phyloP scores from a whole-genome alignment of 1,284 basidiomycete species.

The Pterulicium gracile region DNA sequence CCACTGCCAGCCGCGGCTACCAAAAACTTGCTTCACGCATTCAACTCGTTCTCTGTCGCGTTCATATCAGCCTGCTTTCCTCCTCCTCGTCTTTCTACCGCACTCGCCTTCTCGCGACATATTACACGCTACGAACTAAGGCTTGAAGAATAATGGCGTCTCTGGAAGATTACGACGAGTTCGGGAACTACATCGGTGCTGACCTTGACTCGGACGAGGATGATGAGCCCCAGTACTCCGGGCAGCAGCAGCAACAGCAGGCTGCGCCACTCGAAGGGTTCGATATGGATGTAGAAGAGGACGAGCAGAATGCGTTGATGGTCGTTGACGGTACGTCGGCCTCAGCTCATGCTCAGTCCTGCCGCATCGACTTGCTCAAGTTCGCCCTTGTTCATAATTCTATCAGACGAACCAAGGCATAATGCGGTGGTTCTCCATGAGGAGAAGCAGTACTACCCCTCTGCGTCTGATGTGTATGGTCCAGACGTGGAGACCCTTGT shows the following conservation, averaged over 20 bases:
- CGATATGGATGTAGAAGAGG: slow-evolving; percentile 44
- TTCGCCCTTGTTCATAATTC: neutral
- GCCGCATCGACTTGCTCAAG: slow-evolving; percentile 12
- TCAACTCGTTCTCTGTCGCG: neutral
- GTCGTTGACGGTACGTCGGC: slow-evolving; percentile 62
- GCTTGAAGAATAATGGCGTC: slow-evolving; percentile 77
- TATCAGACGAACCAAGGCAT: slow-evolving; percentile 45
- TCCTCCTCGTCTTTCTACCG: neutral
- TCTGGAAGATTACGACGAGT: slow-evolving; percentile 82
- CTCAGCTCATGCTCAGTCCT: slow-evolving; percentile 5
- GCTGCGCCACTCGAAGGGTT: slow-evolving; percentile 64
- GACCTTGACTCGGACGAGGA: slow-evolving; percentile 88
- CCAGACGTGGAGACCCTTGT: slow-evolving; percentile 93
- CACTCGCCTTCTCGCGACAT: too few relatives aligned
- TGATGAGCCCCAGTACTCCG: slow-evolving; percentile 43
- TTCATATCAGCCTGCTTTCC: neutral
- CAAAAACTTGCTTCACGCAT: neutral
- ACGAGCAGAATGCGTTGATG: slow-evolving; percentile 60
- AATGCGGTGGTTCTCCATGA: slow-evolving; percentile 92
- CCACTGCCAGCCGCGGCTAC: neutral
- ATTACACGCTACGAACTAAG: too few relatives aligned
- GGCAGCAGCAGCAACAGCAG: slow-evolving; percentile 21
- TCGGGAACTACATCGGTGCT: slow-evolving; percentile 93
- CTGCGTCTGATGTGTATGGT: slow-evolving; percentile 88
- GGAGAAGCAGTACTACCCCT: slow-evolving; percentile 97